Evolutionary conservation across 805 yeast species (phyloP).

Genomic region (Saccharomycopsis capsularis): DNA sequence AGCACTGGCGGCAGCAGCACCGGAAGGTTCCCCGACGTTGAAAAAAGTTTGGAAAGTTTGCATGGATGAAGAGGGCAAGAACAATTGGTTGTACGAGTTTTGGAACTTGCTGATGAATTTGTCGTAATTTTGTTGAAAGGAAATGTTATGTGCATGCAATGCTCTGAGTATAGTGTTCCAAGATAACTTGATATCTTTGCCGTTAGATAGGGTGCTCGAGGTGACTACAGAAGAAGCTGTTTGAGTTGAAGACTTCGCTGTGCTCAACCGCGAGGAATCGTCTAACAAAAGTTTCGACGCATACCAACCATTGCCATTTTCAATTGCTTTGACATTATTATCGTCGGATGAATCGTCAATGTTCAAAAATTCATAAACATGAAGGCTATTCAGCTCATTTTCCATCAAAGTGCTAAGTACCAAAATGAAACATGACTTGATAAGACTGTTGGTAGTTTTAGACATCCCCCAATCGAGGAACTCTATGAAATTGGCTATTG

Average conservation of each 20-base stretch:
- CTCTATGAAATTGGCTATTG: conserved; percentile 63
- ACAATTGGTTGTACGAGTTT: conserved; percentile 15
- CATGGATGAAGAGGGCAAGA: conserved; percentile 10
- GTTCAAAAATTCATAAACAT: conserved; percentile 44
- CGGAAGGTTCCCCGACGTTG: background rate
- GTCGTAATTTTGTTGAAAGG: conserved; percentile 7
- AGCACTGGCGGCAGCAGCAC: background rate
- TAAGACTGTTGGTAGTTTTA: conserved; percentile 66
- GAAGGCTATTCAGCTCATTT: conserved; percentile 47
- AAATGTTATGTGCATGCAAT: conserved; percentile 8
- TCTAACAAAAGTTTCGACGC: background rate
- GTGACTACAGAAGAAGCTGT: background rate
- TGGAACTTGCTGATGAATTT: conserved; percentile 16
- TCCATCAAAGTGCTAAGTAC: conserved; percentile 57
- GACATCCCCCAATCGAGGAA: conserved; percentile 83
- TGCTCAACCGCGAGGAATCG: background rate
- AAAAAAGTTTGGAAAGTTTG: background rate
- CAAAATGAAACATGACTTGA: conserved; percentile 74
- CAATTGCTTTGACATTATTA: background rate
- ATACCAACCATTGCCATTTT: background rate
- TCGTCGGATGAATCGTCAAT: conserved; percentile 3
- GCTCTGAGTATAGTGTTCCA: conserved; percentile 8
- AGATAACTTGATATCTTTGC: conserved; percentile 4
- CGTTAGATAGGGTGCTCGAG: background rate
- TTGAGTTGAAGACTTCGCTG: too few relatives aligned